Evolutionary conservation across 73 alveolate species (phyloP), one percentile per base, ranked within the genome.

Genomic region (Paramecium bursaria): DNA sequence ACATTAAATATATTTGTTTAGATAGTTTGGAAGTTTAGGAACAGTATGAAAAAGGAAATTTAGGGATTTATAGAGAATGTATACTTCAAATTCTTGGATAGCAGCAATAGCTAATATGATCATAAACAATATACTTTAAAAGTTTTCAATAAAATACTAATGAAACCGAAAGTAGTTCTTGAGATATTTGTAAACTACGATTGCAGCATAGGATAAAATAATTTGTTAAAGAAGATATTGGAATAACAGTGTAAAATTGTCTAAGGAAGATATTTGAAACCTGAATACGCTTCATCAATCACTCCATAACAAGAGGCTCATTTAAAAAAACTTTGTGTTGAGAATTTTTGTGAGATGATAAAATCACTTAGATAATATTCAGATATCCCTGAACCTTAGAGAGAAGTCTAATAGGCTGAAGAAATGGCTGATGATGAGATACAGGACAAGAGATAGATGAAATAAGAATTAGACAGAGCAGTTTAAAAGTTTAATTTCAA

Each of bases 161-260:
- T 89, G 27, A 91, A 46, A 86, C 91, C 97, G 13, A 90, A 82
- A 74, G 92, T 86, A 51, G 86, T 86, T 46, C 74, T 95, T 11
- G 99, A 96, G 80, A 90, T 96, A 35, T 95, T 95, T 91, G 96
- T 94, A 30, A 96, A 96, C 88, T 96, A 93, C 86, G 99, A 96
- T 82, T 87, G 92, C 30, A 48, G 79, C 11, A 44, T 87, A 74
- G 73, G 75, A 21, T 53, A 73, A 73, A 73, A 85, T 19, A 85
- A 85, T 75, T 75, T 94, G 4, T 74, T 92, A 3, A 91, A 91
- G 73, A 88, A 90, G 74, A 92, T 94, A 57, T 87, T 94, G 50
- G 95, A 92, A 39, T 88, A 92, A 23, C 86, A 95, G 30, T 88
- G 97, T 21, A 95, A 91, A 75, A 96, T 96, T 15, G 95, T 97